Evolutionary conservation across 2,329 filamentous ascomycete genomes (phyloP).

Genomic region (Pestalotiopsis sp.): DNA sequence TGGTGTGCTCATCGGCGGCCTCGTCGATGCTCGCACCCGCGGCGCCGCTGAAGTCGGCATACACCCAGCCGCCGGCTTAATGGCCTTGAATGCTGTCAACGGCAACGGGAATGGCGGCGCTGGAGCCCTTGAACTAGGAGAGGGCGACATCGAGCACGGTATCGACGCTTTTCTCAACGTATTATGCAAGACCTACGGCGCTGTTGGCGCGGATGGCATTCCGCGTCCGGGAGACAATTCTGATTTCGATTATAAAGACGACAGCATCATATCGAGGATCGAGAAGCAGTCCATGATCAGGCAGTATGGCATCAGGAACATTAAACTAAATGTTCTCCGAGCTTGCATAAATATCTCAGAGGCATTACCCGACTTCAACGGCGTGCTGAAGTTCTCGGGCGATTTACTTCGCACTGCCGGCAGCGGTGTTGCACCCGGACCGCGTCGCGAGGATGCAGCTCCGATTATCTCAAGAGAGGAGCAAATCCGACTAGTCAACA

Average conservation of each 20-base stretch:
- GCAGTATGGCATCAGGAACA: conserved; percentile 74
- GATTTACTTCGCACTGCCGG: conserved; percentile 83
- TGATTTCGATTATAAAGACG: conserved; percentile 50
- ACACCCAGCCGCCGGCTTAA: conserved; percentile 86
- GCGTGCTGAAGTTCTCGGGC: conserved; percentile 85
- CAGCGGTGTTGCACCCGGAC: conserved; percentile 74
- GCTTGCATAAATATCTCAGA: conserved; percentile 95
- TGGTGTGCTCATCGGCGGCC: conserved; percentile 76
- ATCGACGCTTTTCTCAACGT: conserved; percentile 66
- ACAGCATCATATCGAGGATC: conserved; percentile 59
- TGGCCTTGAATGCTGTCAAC: conserved; percentile 65
- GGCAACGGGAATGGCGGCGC: conserved; percentile 53
- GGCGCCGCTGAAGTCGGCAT: conserved; percentile 96
- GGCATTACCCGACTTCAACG: conserved; percentile 87
- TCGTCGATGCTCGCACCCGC: conserved; percentile 88
- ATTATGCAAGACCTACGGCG: conserved; percentile 65
- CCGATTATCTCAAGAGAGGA: conserved; percentile 79
- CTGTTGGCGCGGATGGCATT: conserved; percentile 54
- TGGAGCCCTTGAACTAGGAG: conserved; percentile 62
- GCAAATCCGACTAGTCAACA: conserved; percentile 80
- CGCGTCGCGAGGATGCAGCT: conserved; percentile 68
- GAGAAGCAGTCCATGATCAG: conserved; percentile 59
- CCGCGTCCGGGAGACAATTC: conserved; percentile 27
- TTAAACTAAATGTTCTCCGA: conserved; percentile 86
- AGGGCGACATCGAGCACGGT: conserved; percentile 67